Percentiles rank a stretch among this genome's conserved stretches.
phyloP scores from a whole-genome alignment of 768 basidiomycete species.

The Leccinellum albellum region DNA sequence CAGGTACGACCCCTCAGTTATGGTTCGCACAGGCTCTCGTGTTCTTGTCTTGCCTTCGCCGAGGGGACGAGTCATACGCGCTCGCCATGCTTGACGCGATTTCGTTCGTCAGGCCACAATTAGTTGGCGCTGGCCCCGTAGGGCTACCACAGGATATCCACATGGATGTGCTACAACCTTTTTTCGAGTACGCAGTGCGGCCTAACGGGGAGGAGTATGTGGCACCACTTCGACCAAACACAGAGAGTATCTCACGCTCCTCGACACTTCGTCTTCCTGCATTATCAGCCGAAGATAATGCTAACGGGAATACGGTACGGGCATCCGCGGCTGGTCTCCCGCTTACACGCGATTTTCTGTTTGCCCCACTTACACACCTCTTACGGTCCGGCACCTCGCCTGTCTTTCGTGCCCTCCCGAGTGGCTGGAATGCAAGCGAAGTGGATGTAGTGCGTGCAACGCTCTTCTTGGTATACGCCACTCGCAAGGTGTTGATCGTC shows the following conservation, averaged over 20 bases:
- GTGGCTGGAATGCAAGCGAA: constrained; percentile 76
- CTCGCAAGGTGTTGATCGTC: constrained; percentile 41
- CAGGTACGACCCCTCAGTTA: constrained; percentile 50
- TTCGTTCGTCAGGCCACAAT: constrained; percentile 14
- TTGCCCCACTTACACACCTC: constrained; percentile 70
- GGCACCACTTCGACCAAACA: constrained; percentile 47
- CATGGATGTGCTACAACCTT: constrained; percentile 40
- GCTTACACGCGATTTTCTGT: constrained; percentile 59
- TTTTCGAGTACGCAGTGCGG: constrained; percentile 48
- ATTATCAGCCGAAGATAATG: neutral
- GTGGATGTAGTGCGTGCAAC: constrained; percentile 69
- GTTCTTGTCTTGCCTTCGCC: constrained; percentile 52
- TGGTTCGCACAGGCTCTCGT: constrained; percentile 68
- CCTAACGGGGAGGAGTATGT: constrained; percentile 42
- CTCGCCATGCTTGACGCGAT: constrained; percentile 34
- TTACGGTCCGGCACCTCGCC: constrained; percentile 71
- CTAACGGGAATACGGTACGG: neutral
- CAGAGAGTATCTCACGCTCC: constrained; percentile 51
- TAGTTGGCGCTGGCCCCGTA: constrained; percentile 15
- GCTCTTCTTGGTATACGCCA: constrained; percentile 55
- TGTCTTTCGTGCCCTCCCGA: constrained; percentile 66
- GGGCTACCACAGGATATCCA: constrained; percentile 30
- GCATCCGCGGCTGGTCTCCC: constrained; percentile 38
- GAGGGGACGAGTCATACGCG: constrained; percentile 71
- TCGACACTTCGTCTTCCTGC: constrained; percentile 49